Base-by-base conservation (phyloP, 2,329 filamentous ascomycete species). In the Pseudogymnoascus sp. region DNA sequence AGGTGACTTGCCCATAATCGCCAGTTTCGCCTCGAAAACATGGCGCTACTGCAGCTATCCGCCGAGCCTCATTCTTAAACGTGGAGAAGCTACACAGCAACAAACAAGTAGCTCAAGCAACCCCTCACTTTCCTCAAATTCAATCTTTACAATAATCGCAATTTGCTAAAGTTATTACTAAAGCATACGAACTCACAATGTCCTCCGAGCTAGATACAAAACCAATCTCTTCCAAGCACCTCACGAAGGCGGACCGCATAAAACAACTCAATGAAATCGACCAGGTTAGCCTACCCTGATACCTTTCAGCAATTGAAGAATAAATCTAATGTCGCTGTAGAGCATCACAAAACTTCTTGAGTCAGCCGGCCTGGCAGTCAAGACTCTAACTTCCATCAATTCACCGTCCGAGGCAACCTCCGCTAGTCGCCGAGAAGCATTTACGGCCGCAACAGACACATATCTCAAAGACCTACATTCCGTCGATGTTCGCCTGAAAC, bases 181-280 rank as follows among this genome's bases (percentile, higher is more conserved):
- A 54, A 32, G 5, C 16, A 54, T 32, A 7, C 11, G n/a, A 34
- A 54, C 4, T 32, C 4, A 54, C 47, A 20, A 54, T 54, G 47
- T 32, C 28, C 16, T 54, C 28, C 11, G 28, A 54, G 2, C 16
- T 54, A 32, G 47, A 32, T n/a, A 54, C 32, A 5, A 28, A 32
- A 18, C 9, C 47, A 34, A 14, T 30, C 16, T 34, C 47, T 18
- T 54, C 47, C 47, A 54, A 54, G 41, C 69, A 67, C n/a, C 88
- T 92, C 66, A 88, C 85, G 8, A 81, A 88, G 34, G 82, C 87
- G 39, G 88, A 95, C 71, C 89, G 89, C 65, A 91, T 96, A 65
- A 79, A 86, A 62, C 90, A 95, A 69, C 82, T 96, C 61, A 88
- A 86, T 67, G 84, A 87, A 41, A 89, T 96, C 67, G 91, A 95